Base-by-base conservation (phyloP, 768 basidiomycete genomes). In the Rhodocollybia butyracea region DNA sequence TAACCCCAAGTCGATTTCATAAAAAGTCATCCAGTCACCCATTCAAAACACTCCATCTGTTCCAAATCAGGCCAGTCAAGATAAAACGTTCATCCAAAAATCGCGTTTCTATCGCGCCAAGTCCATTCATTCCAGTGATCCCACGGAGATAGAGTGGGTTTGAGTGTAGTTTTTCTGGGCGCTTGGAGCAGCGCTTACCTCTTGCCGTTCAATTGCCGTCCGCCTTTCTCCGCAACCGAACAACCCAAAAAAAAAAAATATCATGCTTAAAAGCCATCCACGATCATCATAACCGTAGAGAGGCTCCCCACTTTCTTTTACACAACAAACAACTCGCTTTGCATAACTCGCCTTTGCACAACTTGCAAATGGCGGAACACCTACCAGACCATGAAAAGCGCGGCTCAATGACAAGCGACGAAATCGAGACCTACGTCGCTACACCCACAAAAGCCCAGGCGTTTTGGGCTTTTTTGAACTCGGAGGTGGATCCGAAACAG, bases 401-500 rank as follows among this genome's bases (percentile, higher is more conserved):
- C 12, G 48, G 32, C n/a, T 50, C 48, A 29, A 40, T 53, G 51
- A 42, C 26, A 38, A 53, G 39, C 38, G 50, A 51, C 24, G 50
- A 36, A 12, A 38, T 13, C 13, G 50, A 38, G 19, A 53, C 51
- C 12, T 15, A 31, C 12, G 3, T 51, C 2, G 11, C 38, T 29
- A 27, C 43, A 26, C 26, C 41, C 21, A n/a, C 7, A 15, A 41
- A 53, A n/a, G 8, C 51, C 10, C 53, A 52, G 15, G 74, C 70
- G 27, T 60, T 75, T 31, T 76, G 73, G 74, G 48, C 63, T n/a
- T 69, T 71, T 51, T 61, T 78, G 29, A 70, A 68, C 58, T 55
- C 67, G 32, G 80, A 84, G 46, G 80, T 86, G 51, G 80, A 86
- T 59, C 76, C 83, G 1, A 71, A 69, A 5, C 66, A 70, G 46